Evolutionary conservation across 371 early-diverging fungal genomes (phyloP), one percentile per base, ranked within the genome.

Genomic region (Mortierella polycephala): DNA sequence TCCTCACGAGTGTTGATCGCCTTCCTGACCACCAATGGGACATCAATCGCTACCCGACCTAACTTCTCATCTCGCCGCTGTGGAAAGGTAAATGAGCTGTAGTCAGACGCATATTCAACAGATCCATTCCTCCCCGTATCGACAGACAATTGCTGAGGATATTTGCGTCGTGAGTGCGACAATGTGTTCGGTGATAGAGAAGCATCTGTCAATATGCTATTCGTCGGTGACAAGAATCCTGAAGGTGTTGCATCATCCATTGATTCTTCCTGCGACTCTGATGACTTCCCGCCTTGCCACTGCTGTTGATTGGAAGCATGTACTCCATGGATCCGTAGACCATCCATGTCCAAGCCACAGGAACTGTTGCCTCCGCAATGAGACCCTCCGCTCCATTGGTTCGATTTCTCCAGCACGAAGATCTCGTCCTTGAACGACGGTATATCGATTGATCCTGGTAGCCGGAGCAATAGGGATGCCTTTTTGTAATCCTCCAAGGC

Each of bases 361-460:
- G 67, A 63, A 7, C 62, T 67, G 30, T 4, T 30, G 30, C 4
- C 30, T 30, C 30, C 30, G 4, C 30, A 2, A 30, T 30, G 30
- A 30, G 4, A 4, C 4, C 30, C 30, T n/a, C 59, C 20, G 18
- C 30, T 57, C 23, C 47, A 47, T 8, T 40, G 47, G 30, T n/a
- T 44, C 9, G 57, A 64, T 13, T 45, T 44, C 10, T 72, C 66
- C 51, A 71, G n/a, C n/a, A 21, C n/a, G 50, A 57, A 18, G 57
- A 71, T 60, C 57, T 79, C 80, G 39, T 85, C 82, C 56, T 85
- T 87, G 62, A 90, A 88, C 0, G 89, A 88, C 2, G 91, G 90
- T 16, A 91, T 90, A 50, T 85, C 84, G 52, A 91, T 90, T 2
- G 86, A 87, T 5, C 94, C 94, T 2, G 92, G 92, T 20, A 94